These are phyloP conservation scores for Sporisorium graminicola DNA, from an alignment of 1,284 basidiomycete species.

Conservation along the genomic window DNA sequence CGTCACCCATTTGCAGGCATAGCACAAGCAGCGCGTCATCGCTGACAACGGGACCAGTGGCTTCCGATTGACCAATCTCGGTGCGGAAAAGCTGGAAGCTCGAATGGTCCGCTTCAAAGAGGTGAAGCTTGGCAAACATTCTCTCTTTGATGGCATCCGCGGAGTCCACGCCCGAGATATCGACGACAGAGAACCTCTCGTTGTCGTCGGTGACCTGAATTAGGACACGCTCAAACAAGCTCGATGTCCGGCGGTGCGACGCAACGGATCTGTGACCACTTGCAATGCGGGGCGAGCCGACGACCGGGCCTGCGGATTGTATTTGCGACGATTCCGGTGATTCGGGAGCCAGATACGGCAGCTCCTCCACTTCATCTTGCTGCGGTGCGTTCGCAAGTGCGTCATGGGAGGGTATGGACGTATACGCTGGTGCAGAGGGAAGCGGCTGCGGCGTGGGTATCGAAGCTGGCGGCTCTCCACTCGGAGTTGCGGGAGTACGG, in stretches of 20 bases:
- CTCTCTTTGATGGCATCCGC: slow-evolving; percentile 66
- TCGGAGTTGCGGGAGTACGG: slow-evolving; percentile 29
- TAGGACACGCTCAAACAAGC: slow-evolving; percentile 53
- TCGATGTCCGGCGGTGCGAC: slow-evolving; percentile 30
- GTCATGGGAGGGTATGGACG: slow-evolving; percentile 3
- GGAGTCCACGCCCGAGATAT: slow-evolving; percentile 63
- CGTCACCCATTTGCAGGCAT: slow-evolving; percentile 67
- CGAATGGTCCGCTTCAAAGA: slow-evolving; percentile 58
- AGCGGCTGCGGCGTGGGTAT: slow-evolving; percentile 29
- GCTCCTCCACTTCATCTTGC: slow-evolving; percentile 39
- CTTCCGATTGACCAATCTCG: slow-evolving; percentile 65
- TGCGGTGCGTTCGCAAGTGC: not conserved
- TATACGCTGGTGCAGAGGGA: slow-evolving; percentile 35
- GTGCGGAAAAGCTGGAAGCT: slow-evolving; percentile 62
- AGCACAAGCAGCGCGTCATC: slow-evolving; percentile 66
- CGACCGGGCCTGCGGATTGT: not conserved
- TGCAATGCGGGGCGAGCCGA: slow-evolving; percentile 18
- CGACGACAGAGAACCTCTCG: slow-evolving; percentile 68
- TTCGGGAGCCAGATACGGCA: slow-evolving; percentile 41
- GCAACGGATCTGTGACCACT: slow-evolving; percentile 15
- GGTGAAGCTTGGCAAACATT: slow-evolving; percentile 63
- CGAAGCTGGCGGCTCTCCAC: slow-evolving; percentile 19
- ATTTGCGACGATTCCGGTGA: not conserved
- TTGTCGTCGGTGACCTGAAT: slow-evolving; percentile 70
- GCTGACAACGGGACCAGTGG: slow-evolving; percentile 57